phyloP scores from a whole-genome alignment of 305 asterid species.

The Ilex paraguariensis region DNA sequence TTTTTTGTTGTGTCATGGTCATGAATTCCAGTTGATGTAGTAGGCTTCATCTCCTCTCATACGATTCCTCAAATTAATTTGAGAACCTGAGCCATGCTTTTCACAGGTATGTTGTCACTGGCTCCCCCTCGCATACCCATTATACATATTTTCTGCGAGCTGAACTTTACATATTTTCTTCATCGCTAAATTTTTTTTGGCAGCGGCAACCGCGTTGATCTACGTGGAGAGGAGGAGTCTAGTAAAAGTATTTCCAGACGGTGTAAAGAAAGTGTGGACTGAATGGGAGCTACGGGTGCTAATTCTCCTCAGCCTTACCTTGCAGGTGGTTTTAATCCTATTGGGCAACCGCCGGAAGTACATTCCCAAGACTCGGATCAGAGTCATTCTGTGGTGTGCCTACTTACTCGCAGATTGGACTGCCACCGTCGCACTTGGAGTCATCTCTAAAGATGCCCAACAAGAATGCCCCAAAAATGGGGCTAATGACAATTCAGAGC shows the following conservation, averaged over 20 bases:
- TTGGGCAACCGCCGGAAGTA: slow-evolving; percentile 33
- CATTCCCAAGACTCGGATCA: slow-evolving; percentile 17
- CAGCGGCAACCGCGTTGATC: slow-evolving; percentile 20
- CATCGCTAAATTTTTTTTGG: background rate
- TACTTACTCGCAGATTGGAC: slow-evolving; percentile 44
- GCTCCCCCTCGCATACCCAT: no score
- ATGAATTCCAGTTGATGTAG: no score
- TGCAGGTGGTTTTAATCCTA: slow-evolving; percentile 30
- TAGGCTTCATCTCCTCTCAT: no score
- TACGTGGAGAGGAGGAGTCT: slow-evolving; percentile 21
- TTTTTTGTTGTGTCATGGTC: no score
- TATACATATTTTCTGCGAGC: no score
- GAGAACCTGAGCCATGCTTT: no score
- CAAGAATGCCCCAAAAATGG: slow-evolving; percentile 8
- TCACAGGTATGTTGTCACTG: no score
- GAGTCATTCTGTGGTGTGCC: slow-evolving; percentile 30
- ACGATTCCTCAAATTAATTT: no score
- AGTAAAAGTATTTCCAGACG: slow-evolving; percentile 8
- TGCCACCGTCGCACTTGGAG: slow-evolving; percentile 46
- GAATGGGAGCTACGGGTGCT: slow-evolving; percentile 25
- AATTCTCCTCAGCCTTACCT: slow-evolving; percentile 33
- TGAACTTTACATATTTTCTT: no score
- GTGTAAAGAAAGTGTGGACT: slow-evolving; percentile 16
- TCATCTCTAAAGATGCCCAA: slow-evolving; percentile 25
- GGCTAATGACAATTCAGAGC: slow-evolving; percentile 6